Base-by-base conservation (phyloP, 805 yeast species). In the Monosporozyma unispora region DNA sequence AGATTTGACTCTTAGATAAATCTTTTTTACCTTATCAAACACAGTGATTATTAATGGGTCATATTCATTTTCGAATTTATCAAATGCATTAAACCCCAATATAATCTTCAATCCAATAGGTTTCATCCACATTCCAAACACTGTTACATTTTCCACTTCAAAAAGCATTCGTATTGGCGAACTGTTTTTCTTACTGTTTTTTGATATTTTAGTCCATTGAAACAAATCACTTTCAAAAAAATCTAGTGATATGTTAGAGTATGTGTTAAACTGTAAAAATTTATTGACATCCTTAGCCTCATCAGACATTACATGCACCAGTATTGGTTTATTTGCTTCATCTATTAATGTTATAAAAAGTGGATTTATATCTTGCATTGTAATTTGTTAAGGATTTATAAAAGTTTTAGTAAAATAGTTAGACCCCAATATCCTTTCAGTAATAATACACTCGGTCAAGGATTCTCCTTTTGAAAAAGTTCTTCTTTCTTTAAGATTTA, bases 201-300 rank as follows among this genome's bases (percentile, higher is more conserved):
- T 49, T 10, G 43, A 5, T 14, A 40, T 12, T 16, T 25, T n/a
- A 39, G 42, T 12, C 63, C 62, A 61, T 9, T 58, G 54, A 27
- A 57, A 59, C 39, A 61, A 50, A 29, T 52, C 51, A 52, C 65
- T 62, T 11, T 58, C 62, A 44, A 66, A 64, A 44, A 63, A 64
- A 41, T 66, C 70, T 33, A 64, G 29, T 1, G 70, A 58, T 25
- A 62, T 58, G 49, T 66, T 66, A 1, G 68, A 62, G 22, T 63
- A 54, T 4, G 63, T 62, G 46, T 64, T 63, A 50, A 54, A 66
- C 47, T 64, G 60, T 25, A 66, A 47, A 6, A 54, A 60, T 14
- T 51, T 47, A 25, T 62, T 55, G 14, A 59, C 53, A 31, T 60
- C 60, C 5, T 52, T 39, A 5, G 49, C 38, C 11, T 52, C 55